Evolutionary conservation across 108 stramenopile genomes (phyloP), one percentile per base, ranked within the genome.

Genomic region (Stephanodiscus minutulus): DNA sequence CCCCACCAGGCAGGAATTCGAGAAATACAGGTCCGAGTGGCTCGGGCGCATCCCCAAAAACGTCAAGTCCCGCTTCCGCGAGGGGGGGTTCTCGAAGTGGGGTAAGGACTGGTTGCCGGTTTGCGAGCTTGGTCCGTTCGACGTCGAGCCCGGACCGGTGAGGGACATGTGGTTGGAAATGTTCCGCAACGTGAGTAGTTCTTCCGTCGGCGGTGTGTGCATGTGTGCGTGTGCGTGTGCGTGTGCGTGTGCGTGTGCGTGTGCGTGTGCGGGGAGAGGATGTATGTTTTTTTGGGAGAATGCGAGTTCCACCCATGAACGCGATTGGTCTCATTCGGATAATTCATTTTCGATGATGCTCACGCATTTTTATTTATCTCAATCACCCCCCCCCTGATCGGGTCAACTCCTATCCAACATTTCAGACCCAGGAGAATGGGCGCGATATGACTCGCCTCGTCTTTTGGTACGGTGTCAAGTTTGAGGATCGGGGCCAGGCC

Each of bases 141-240:
- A 86, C 55, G 87, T 90, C 12, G 73, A 80, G 17, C 89, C 90
- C 11, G 85, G 88, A 10, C 74, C 66, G 28, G 80, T 88, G 22
- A 67, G 93, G 29, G 76, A 85, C 15, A 74, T 70, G 68, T 94
- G 93, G 93, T 67, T 87, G 62, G 64, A 81, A 2, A 88, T 87
- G 88, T 90, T 80, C 81, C 61, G 87, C 15, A 90, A 90, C 53
- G 93, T 94, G 83, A 74, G n/a, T n/a, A n/a, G n/a, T n/a, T n/a
- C n/a, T n/a, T n/a, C n/a, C n/a, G n/a, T n/a, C n/a, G n/a, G n/a
- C n/a, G n/a, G n/a, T n/a, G n/a, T n/a, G n/a, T n/a, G n/a, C n/a
- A n/a, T n/a, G n/a, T n/a, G n/a, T n/a, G n/a, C n/a, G n/a, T n/a
- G n/a, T n/a, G n/a, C n/a, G n/a, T n/a, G n/a, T n/a, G n/a, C n/a